A percentile compares a stretch with the other conserved stretches of the same genome.
phyloP scores from a whole-genome alignment of 2,329 filamentous ascomycete species.

The Pestalotiopsis sp. region DNA sequence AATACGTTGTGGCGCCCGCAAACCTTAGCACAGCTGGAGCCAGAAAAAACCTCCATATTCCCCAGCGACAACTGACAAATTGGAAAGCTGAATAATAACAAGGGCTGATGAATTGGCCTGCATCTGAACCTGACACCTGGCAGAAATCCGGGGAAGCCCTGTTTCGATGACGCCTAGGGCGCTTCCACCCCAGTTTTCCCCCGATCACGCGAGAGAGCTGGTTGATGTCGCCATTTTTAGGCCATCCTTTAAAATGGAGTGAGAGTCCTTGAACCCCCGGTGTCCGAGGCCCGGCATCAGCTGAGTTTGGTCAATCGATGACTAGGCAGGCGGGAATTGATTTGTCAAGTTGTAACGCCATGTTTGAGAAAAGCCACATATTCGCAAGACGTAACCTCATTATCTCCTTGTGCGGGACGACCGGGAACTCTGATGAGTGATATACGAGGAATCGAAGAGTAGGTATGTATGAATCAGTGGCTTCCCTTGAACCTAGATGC shows the following conservation, averaged over 20 bases:
- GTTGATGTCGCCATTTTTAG: slow-evolving; percentile 9
- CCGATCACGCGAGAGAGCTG: slow-evolving; percentile 5
- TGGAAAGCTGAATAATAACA: not conserved
- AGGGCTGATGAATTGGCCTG: not conserved
- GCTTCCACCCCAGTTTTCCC: slow-evolving; percentile 6
- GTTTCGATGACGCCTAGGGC: not conserved
- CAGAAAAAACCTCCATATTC: not conserved
- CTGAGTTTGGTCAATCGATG: not conserved
- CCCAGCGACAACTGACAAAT: not conserved
- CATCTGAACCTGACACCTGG: not conserved
- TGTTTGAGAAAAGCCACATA: not conserved
- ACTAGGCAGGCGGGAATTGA: slow-evolving; percentile 1
- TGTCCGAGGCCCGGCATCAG: not conserved
- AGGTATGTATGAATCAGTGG: too few species aligned
- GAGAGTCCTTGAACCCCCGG: not conserved
- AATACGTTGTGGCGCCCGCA: not conserved
- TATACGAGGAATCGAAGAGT: too few species aligned
- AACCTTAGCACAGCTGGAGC: not conserved
- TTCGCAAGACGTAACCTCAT: not conserved
- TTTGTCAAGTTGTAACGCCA: not conserved
- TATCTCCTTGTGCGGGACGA: not conserved
- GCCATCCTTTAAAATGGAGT: not conserved
- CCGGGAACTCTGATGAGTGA: not conserved
- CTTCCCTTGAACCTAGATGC: too few species aligned
- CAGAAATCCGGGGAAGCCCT: slow-evolving; percentile 9